Conservation (phyloP, 2,329 filamentous ascomycete genomes). For the Cladosporium velox region DNA sequence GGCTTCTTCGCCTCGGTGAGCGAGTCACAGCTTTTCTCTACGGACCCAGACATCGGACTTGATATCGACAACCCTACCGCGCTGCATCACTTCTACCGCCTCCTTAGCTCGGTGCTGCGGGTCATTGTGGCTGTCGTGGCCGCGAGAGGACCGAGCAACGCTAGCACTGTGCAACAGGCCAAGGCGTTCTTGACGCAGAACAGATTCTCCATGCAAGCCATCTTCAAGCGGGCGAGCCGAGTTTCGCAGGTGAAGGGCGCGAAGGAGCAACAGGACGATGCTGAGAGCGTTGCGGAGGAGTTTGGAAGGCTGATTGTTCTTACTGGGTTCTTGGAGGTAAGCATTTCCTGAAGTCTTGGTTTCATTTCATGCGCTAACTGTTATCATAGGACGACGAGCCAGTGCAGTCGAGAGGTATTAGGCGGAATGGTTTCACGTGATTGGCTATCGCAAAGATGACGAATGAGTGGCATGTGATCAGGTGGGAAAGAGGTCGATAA, state of each 20-base stretch:
- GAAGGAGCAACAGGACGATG: slow-evolving; percentile 49
- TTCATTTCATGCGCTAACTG: slow-evolving; percentile 5
- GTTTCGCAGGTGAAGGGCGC: slow-evolving; percentile 56
- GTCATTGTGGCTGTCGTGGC: slow-evolving; percentile 82
- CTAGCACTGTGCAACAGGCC: slow-evolving; percentile 69
- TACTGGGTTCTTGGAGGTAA: slow-evolving; percentile 83
- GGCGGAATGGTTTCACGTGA: slow-evolving; percentile 26
- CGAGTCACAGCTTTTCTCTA: slow-evolving; percentile 80
- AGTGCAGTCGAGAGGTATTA: slow-evolving; percentile 18
- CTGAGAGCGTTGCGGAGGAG: slow-evolving; percentile 77
- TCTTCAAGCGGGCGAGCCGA: slow-evolving; percentile 85
- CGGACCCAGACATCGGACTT: slow-evolving; percentile 89
- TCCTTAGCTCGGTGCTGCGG: slow-evolving; percentile 77
- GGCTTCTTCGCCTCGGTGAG: slow-evolving; percentile 82
- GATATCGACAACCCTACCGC: slow-evolving; percentile 69
- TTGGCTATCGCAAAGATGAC: not conserved
- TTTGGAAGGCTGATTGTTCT: slow-evolving; percentile 81
- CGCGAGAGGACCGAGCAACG: slow-evolving; percentile 78
- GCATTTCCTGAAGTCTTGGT: slow-evolving; percentile 33
- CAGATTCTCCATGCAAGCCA: slow-evolving; percentile 78
- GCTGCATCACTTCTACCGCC: slow-evolving; percentile 77
- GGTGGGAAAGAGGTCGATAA: not conserved
- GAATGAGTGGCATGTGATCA: not conserved
- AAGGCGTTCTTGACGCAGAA: slow-evolving; percentile 80
- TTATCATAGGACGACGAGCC: slow-evolving; percentile 26